Conservation (phyloP, 116 monocot species). For the Papilionanthe hybrid region DNA sequence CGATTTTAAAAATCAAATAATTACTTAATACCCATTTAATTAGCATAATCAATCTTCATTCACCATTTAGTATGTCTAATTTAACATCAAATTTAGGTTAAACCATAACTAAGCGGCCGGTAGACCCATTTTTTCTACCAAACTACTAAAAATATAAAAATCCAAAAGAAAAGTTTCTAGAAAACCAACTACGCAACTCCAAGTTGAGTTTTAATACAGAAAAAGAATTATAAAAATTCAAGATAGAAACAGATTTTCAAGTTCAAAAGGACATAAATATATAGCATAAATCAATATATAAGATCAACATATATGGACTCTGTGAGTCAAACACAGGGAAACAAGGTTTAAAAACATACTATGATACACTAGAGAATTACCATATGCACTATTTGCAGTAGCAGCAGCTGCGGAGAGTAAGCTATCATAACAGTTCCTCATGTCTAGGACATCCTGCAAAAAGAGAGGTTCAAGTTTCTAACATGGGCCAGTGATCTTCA, state of each 20-base stretch:
- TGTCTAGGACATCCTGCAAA: slow-evolving; percentile 52
- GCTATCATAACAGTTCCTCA: slow-evolving; percentile 60
- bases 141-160: not conserved
- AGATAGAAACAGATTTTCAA: no score
- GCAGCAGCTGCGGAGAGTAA: slow-evolving; percentile 61
- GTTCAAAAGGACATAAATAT: no score
- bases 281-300: no score
- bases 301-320: no score
- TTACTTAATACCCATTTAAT: no score
- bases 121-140: not conserved
- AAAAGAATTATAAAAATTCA: no score
- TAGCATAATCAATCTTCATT: no score
- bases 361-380: slow-evolving; percentile 18
- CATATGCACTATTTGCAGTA: slow-evolving; percentile 62
- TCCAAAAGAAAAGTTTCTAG: not conserved
- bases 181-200: not conserved
- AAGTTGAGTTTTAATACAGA: no score
- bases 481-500: not conserved
- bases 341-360: not conserved
- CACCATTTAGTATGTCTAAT: no score
- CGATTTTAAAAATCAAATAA: no score
- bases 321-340: no score
- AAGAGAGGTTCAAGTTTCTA: slow-evolving; percentile 4
- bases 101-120: not conserved
- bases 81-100: no score